Evolutionary conservation across 2,329 filamentous ascomycete genomes (phyloP), one percentile per base, ranked within the genome.

Genomic region (Escovopsis sp.): DNA sequence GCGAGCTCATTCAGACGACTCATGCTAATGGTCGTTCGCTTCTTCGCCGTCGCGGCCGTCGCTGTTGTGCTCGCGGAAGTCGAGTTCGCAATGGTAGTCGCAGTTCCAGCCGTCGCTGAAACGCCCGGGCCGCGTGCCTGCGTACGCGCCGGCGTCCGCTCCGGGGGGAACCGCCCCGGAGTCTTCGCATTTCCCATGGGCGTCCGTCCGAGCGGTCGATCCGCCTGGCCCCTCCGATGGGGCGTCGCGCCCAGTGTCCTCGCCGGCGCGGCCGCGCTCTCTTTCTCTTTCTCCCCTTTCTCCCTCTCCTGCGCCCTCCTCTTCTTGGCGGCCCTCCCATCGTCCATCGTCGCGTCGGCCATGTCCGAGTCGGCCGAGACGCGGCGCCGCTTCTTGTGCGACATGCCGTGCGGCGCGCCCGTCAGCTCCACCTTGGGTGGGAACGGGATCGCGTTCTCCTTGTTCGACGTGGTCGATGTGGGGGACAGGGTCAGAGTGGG

Each of bases 341-440:
- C 54, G 3, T 57, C 63, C 40, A 66, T n/a, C n/a, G n/a, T n/a
- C n/a, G n/a, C 60, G 31, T 61, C 52, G 34, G 68, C 65, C 0
- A 63, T 62, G 25, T 70, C 66, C 35, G 75, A 71, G 36, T 71
- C 69, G 29, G 73, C 70, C 33, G 63, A 65, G 13, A 66, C 65
- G n/a, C 74, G 65, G 45, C 68, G 65, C 18, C 75, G 69, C 56
- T 77, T 79, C 62, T 79, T 79, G 57, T 72, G 78, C 7, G 61
- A 54, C 56, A 79, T 69, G 14, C 75, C 75, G 44, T 79, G 75
- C 4, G 70, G 63, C 27, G 73, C 63, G 27, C 63, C 63, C n/a
- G 53, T 47, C 34, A 65, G 48, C n/a, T n/a, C n/a, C 50, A 61
- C 26, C 31, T 54, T 53, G 4, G 48, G 44, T 15, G 36, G 34